These are phyloP conservation scores for Alternaria ventricosa DNA, from an alignment of 2,329 filamentous ascomycete species.

Conservation along the genomic window DNA sequence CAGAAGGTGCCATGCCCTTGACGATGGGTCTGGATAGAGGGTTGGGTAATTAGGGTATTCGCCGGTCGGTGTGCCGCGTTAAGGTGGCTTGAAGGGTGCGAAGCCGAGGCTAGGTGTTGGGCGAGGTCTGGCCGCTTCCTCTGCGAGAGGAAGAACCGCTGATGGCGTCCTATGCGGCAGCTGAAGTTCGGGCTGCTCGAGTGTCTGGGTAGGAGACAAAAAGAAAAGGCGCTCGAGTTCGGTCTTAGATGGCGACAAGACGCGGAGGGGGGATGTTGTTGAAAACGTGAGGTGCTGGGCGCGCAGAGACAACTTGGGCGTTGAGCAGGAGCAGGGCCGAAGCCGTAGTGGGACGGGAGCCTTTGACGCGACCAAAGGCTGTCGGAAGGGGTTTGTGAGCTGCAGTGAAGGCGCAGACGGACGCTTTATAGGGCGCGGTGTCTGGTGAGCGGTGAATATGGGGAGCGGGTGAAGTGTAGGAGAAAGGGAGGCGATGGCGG, in stretches of 20 bases:
- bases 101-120: constrained; percentile 82
- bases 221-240: constrained; percentile 54
- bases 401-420: constrained; percentile 18
- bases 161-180: constrained; percentile 99
- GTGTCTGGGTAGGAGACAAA: constrained; percentile 53
- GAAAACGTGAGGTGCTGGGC: constrained; percentile 56
- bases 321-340: constrained; percentile 51
- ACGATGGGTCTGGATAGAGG: constrained; percentile 33
- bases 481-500: constrained; percentile 17
- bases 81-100: constrained; percentile 94
- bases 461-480: constrained; percentile 12
- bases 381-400: constrained; percentile 21
- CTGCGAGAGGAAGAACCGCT: constrained; percentile 98
- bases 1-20: constrained; percentile 76
- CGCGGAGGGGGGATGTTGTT: constrained; percentile 57
- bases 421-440: constrained; percentile 14
- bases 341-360: constrained; percentile 53
- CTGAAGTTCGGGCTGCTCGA: constrained; percentile 72
- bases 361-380: constrained; percentile 54
- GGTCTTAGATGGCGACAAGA: constrained; percentile 43
- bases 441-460: constrained; percentile 14
- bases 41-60: constrained; percentile 12
- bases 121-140: constrained; percentile 98
- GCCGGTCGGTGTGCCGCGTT: constrained; percentile 61
- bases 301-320: constrained; percentile 56